A percentile compares a stretch with the other conserved stretches of the same genome.
These are phyloP conservation scores for Pseudozyma sp. DNA, from an alignment of 1,284 basidiomycete genomes.

Conservation along the genomic window DNA sequence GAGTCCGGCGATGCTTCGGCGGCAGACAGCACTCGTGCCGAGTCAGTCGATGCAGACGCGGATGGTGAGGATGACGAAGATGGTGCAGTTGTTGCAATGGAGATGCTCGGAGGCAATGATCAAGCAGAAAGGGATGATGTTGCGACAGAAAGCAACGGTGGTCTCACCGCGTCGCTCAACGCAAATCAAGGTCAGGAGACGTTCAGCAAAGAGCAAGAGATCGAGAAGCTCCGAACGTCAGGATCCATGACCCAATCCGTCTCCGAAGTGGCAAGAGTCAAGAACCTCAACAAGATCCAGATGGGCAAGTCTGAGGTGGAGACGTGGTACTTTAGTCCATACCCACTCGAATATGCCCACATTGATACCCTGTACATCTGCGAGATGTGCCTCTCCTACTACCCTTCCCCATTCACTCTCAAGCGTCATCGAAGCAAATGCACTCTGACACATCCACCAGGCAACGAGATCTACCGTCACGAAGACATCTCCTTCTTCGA, in stretches of 20 bases:
- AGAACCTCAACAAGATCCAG: conserved; percentile 96
- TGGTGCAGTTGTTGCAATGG: conserved; percentile 70
- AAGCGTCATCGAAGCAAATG: conserved; percentile 87
- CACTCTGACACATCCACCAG: conserved; percentile 92
- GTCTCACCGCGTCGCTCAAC: conserved; percentile 72
- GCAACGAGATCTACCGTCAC: conserved; percentile 98
- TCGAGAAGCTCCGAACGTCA: conserved; percentile 95
- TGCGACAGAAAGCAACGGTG: conserved; percentile 47
- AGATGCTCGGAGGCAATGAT: conserved; percentile 70
- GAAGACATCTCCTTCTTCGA: conserved; percentile 98
- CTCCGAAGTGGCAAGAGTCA: conserved; percentile 95
- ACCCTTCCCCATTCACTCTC: conserved; percentile 53
- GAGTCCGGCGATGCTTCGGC: conserved; percentile 73
- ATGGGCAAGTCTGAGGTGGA: conserved; percentile 97
- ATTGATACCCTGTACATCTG: conserved; percentile 95
- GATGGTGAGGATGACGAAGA: conserved; percentile 71
- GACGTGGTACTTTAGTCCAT: conserved; percentile 99
- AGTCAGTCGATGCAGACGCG: conserved; percentile 70
- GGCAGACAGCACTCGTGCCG: conserved; percentile 37
- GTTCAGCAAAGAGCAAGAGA: conserved; percentile 95
- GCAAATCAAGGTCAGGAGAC: conserved; percentile 69
- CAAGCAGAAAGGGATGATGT: conserved; percentile 57
- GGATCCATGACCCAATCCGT: conserved; percentile 99
- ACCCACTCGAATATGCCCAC: conserved; percentile 97
- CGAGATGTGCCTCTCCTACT: conserved; percentile 83